phyloP scores from a whole-genome alignment of 352 stramenopile species.

The Phytophthora nicotianae region DNA sequence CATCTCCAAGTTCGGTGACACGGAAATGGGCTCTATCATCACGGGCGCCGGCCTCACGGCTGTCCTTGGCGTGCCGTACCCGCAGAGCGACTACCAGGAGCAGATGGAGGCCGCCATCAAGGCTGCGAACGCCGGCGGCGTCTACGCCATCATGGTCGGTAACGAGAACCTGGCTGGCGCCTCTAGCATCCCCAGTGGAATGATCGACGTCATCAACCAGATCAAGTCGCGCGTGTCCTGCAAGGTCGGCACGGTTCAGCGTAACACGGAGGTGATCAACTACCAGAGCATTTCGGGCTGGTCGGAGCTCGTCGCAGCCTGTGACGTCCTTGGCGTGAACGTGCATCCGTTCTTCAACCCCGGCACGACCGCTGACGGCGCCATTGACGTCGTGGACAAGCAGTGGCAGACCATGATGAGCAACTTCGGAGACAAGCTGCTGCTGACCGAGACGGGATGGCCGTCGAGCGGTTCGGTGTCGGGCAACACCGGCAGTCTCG shows the following conservation, averaged over 20 bases:
- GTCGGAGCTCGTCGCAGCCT: constrained; percentile 42
- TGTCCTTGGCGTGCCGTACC: constrained; percentile 59
- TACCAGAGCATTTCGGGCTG: constrained; percentile 38
- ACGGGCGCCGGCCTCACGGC: constrained; percentile 48
- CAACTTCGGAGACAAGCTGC: constrained; percentile 53
- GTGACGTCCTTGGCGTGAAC: constrained; percentile 61
- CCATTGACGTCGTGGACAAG: constrained; percentile 53
- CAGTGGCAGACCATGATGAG: constrained; percentile 56
- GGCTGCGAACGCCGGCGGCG: constrained; percentile 46
- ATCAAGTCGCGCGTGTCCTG: constrained; percentile 58
- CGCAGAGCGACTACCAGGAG: constrained; percentile 44
- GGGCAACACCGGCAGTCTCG: constrained; percentile 44
- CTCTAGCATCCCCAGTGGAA: constrained; percentile 37
- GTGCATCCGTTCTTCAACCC: constrained; percentile 66
- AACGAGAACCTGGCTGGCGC: constrained; percentile 66
- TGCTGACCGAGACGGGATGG: constrained; percentile 64
- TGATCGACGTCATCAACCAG: constrained; percentile 55
- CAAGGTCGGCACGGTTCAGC: constrained; percentile 73
- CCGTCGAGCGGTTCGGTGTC: constrained; percentile 40
- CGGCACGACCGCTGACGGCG: constrained; percentile 34
- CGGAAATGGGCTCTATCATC: constrained; percentile 58
- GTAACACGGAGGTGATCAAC: constrained; percentile 60
- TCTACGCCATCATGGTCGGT: constrained; percentile 67
- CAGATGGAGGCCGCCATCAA: constrained; percentile 49
- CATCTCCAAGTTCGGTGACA: constrained; percentile 62